These are phyloP conservation scores for Geranomyces michiganensis DNA, from an alignment of 192 early-diverging fungal genomes.

Conservation along the genomic window DNA sequence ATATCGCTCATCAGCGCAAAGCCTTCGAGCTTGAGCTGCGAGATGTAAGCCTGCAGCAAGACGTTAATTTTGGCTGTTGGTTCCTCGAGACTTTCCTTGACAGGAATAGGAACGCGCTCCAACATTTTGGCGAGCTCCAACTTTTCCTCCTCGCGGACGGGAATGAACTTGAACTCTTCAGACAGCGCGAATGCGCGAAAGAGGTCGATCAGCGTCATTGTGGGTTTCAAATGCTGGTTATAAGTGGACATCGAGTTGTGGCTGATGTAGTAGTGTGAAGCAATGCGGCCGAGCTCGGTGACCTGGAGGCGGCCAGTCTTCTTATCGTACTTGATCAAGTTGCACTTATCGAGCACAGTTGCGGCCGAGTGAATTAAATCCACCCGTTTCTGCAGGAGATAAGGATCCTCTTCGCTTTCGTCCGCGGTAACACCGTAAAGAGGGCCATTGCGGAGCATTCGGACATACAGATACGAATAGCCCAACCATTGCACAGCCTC, in stretches of 20 bases:
- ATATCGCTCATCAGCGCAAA: conserved; percentile 97
- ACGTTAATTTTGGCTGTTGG: conserved; percentile 93
- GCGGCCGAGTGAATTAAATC: conserved; percentile 92
- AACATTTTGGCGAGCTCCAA: conserved; percentile 84
- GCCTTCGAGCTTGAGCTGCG: conserved; percentile 89
- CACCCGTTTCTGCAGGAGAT: conserved; percentile 80
- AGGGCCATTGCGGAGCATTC: conserved; percentile 90
- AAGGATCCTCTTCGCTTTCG: conserved; percentile 75
- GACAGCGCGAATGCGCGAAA: conserved; percentile 87
- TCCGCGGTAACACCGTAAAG: conserved; percentile 79
- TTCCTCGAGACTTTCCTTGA: conserved; percentile 91
- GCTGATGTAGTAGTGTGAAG: conserved; percentile 95
- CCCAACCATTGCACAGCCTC: conserved; percentile 96
- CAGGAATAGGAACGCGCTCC: conserved; percentile 92
- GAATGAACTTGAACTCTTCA: conserved; percentile 91
- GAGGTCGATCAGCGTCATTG: conserved; percentile 87
- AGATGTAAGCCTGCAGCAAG: conserved; percentile 92
- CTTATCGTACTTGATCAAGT: conserved; percentile 93
- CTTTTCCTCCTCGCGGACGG: conserved; percentile 93
- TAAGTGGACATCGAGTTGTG: conserved; percentile 91
- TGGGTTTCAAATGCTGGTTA: conserved; percentile 90
- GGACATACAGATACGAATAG: conserved; percentile 93
- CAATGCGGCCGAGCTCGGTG: conserved; percentile 94
- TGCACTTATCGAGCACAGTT: conserved; percentile 82
- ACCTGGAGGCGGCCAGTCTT: conserved; percentile 84